Percentiles rank a stretch among this genome's conserved stretches.
Conservation (phyloP, 257 asterid genomes). For the Ilex asprella region DNA sequence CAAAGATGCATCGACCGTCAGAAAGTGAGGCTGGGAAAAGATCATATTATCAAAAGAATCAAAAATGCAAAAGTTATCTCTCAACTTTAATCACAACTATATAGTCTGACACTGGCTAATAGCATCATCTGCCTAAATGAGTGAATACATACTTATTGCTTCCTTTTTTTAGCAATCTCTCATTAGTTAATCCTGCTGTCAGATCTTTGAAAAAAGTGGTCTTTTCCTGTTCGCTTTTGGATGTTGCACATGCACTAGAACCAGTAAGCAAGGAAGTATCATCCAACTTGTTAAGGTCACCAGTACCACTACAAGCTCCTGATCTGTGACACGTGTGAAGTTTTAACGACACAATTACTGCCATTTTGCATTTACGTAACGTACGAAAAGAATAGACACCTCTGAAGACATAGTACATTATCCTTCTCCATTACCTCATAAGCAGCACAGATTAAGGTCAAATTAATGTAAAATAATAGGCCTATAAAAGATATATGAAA, state of each 20-base stretch:
- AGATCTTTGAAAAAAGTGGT: conserved; percentile 52
- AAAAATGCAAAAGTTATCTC: not conserved
- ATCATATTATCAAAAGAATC: not conserved
- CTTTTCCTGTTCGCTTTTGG: conserved; percentile 76
- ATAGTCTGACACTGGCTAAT: not conserved
- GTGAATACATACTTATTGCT: conserved; percentile 56
- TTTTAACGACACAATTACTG: not conserved
- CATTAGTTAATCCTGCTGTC: conserved; percentile 58
- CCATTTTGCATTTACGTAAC: not conserved
- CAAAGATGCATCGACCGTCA: conserved; percentile 10
- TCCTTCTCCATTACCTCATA: not conserved
- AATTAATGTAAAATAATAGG: not conserved
- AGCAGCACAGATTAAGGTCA: not conserved
- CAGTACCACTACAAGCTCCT: conserved; percentile 44
- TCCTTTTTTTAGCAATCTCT: conserved; percentile 61
- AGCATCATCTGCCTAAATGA: not conserved
- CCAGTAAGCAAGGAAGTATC: conserved; percentile 56
- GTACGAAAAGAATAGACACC: no score
- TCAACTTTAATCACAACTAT: no score
- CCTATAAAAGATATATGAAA: no score
- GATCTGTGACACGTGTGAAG: conserved; percentile 41
- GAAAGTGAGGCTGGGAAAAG: not conserved
- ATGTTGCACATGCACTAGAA: conserved; percentile 52
- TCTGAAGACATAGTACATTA: no score
- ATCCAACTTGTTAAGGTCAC: conserved; percentile 48